Base-by-base conservation (phyloP, 1,284 basidiomycete genomes). In the Trametes pubescens region DNA sequence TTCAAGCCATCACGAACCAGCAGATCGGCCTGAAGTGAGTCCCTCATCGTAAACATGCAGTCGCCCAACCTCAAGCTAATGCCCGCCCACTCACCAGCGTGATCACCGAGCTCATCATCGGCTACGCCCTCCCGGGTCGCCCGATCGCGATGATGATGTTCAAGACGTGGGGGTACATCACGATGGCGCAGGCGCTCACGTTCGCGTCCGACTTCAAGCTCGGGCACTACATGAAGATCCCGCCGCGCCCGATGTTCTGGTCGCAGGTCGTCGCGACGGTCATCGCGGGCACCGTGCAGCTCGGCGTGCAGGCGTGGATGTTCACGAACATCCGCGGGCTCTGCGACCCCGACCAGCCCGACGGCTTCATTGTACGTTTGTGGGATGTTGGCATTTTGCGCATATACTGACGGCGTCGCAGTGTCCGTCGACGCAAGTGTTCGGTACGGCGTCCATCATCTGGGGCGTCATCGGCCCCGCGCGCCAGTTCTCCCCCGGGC, bases 101-200 rank as follows among this genome's bases (percentile, higher is more conserved):
- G 57, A 80, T 85, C 65, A 81, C 82, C n/a, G 82, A 84, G 72
- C 74, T 85, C 18, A 78, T 85, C 67, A 81, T 83, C 51, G 83
- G 83, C 13, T 83, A 80, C 60, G 77, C 81, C n/a, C 76, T 84
- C 16, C 83, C 85, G 4, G 86, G 86, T 0, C 77, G 78, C 21
- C 83, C 85, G 6, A 75, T 86, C 61, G 87, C 88, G 1, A 84
- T 86, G 80, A 87, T 87, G 84, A 80, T 85, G 79, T 88, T 86
- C 81, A 86, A 87, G 73, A 80, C 80, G 9, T 81, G 79, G 74
- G 80, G 79, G 2, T 86, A 85, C 74, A 84, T 86, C 71, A 81
- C 82, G 22, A 83, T 82, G 74, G 75, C 78, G 1, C 83, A 84
- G 65, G 82, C 81, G 1, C 69, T 86, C 57, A 72, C 74, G 14